These are phyloP conservation scores for Penicillium sp. DNA, from an alignment of 2,329 filamentous ascomycete species.

Conservation along the genomic window DNA sequence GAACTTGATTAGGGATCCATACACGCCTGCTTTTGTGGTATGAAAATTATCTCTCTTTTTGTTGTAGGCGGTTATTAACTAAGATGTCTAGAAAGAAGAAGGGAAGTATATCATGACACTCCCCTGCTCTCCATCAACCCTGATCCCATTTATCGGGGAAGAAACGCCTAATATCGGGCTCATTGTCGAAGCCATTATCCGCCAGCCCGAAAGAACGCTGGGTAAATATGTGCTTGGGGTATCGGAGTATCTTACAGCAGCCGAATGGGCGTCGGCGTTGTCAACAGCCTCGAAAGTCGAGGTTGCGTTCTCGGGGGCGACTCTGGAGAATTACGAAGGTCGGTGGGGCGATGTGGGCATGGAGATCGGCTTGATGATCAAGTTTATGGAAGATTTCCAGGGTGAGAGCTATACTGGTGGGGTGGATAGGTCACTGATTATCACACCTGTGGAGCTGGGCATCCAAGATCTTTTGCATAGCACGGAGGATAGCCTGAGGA, in stretches of 20 bases:
- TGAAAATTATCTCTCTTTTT: neutral
- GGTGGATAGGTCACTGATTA: neutral
- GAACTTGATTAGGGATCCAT: neutral
- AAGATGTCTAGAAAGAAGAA: neutral
- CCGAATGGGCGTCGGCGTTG: neutral
- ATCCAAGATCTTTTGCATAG: neutral
- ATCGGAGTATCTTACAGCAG: neutral
- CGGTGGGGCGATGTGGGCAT: neutral
- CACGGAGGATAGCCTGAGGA: neutral
- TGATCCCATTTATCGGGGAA: neutral
- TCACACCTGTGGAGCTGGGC: neutral
- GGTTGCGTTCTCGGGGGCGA: neutral
- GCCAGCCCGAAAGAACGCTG: neutral
- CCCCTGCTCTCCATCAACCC: neutral
- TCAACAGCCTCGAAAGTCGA: neutral
- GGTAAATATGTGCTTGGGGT: neutral
- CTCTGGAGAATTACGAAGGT: neutral
- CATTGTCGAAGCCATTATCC: neutral
- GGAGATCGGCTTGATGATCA: neutral
- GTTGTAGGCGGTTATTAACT: neutral
- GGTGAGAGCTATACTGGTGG: neutral
- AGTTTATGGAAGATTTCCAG: neutral
- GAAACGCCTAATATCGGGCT: neutral
- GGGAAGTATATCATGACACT: conserved; percentile 1
- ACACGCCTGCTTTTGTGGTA: neutral